Percentiles rank a stretch among this genome's conserved stretches.
These are phyloP conservation scores for Plantago lanceolata DNA, from an alignment of 305 asterid genomes.

Conservation along the genomic window DNA sequence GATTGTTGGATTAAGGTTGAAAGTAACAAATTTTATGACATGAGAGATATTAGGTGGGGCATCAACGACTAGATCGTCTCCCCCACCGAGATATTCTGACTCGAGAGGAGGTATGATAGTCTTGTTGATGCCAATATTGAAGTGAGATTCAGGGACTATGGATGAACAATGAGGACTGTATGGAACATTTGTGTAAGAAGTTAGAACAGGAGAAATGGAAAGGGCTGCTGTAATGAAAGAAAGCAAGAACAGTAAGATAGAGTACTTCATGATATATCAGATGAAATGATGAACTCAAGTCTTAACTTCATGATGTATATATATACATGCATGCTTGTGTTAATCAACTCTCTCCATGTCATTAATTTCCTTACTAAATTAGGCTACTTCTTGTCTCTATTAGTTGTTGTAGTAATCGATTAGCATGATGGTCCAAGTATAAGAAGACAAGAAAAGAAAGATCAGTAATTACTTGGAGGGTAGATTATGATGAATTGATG, in stretches of 20 bases:
- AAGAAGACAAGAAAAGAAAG: no score
- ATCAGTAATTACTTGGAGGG: no score
- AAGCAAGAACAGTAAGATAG: slow-evolving; percentile 14
- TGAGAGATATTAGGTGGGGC: slow-evolving; percentile 13
- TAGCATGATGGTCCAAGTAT: no score
- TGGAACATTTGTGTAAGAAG: slow-evolving; percentile 7
- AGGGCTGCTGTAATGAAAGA: neutral
- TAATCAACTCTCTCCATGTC: no score
- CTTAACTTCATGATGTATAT: no score
- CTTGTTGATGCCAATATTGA: slow-evolving; percentile 13
- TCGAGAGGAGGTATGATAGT: neutral
- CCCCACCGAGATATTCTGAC: slow-evolving; percentile 34
- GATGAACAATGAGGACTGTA: slow-evolving; percentile 46
- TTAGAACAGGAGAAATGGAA: slow-evolving; percentile 6
- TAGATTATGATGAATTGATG: no score
- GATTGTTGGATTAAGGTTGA: slow-evolving; percentile 22
- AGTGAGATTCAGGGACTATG: slow-evolving; percentile 34
- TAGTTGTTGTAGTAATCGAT: no score
- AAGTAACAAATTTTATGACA: slow-evolving; percentile 3
- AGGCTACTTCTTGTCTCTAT: no score
- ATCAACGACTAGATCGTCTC: slow-evolving; percentile 21
- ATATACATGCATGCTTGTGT: no score
- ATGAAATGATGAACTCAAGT: no score
- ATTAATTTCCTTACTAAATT: no score
- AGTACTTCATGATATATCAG: no score